phyloP scores from a whole-genome alignment of 306 rosid species.

The Arachis stenosperma region DNA sequence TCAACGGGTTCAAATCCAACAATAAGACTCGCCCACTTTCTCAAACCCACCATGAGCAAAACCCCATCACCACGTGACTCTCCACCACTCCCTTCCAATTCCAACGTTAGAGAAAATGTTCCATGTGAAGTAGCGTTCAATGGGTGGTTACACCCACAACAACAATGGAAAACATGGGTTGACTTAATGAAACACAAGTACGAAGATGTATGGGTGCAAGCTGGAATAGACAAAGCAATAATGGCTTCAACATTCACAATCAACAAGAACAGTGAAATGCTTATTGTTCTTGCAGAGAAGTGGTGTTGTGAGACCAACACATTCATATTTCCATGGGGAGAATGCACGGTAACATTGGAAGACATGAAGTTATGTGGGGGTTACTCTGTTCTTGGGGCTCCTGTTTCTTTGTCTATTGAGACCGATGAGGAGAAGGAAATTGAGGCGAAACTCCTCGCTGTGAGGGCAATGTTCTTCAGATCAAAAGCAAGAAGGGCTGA shows the following conservation, averaged over 20 bases:
- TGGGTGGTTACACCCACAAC: slow-evolving; percentile 38
- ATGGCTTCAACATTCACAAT: slow-evolving; percentile 48
- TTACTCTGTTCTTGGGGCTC: slow-evolving; percentile 46
- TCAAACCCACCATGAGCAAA: slow-evolving; percentile 33
- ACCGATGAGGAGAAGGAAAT: slow-evolving; percentile 15
- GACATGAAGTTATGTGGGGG: slow-evolving; percentile 53
- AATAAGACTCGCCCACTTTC: slow-evolving; percentile 38
- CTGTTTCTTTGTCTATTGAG: slow-evolving; percentile 31
- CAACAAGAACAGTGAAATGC: slow-evolving; percentile 27
- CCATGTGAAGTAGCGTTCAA: slow-evolving; percentile 9
- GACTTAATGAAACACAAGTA: slow-evolving; percentile 27
- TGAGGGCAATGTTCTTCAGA: slow-evolving; percentile 1
- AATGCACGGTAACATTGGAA: slow-evolving; percentile 59
- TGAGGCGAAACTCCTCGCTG: slow-evolving; percentile 14
- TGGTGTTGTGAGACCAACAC: slow-evolving; percentile 55
- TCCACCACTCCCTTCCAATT: neutral
- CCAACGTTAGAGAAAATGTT: neutral
- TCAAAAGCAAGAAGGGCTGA: slow-evolving; percentile 26
- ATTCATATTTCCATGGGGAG: slow-evolving; percentile 63
- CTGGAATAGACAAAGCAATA: slow-evolving; percentile 58
- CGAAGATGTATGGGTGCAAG: slow-evolving; percentile 38
- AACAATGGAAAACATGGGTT: slow-evolving; percentile 47
- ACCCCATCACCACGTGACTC: slow-evolving; percentile 4
- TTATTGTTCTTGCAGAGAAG: slow-evolving; percentile 40
- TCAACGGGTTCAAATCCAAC: slow-evolving; percentile 15